Evolutionary conservation across 306 rosid genomes (phyloP).

Genomic region (Medicago lupulina): DNA sequence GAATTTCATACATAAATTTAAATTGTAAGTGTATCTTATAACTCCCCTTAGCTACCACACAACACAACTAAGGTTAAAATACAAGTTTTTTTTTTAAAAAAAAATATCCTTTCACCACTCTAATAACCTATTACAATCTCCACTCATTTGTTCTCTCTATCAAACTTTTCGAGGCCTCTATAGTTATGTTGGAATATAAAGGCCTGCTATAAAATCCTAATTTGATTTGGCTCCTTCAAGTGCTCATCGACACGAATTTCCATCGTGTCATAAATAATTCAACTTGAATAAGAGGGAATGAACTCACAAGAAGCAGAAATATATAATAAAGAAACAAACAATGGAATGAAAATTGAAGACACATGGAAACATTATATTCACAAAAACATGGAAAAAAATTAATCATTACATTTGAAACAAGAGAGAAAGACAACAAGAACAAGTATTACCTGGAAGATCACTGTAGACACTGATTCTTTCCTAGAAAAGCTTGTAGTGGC

Average conservation of each 20-base stretch:
- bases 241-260: background rate
- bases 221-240: background rate
- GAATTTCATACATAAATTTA: too few relatives aligned
- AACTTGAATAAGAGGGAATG: background rate
- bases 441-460: slow-evolving; percentile 64
- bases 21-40: background rate
- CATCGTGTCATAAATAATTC: background rate
- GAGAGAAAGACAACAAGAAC: background rate
- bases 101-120: background rate
- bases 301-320: background rate
- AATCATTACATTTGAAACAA: background rate
- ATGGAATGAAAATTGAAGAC: slow-evolving; percentile 8
- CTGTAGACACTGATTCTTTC: slow-evolving; percentile 49
- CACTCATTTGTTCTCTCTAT: background rate
- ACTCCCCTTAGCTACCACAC: background rate
- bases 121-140: background rate
- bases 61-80: background rate
- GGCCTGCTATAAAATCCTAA: background rate
- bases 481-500: slow-evolving; percentile 47
- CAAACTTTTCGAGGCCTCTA: background rate
- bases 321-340: background rate
- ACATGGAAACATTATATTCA: background rate
- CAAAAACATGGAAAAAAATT: background rate
- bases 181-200: background rate
- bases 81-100: background rate